Evolutionary conservation across 1,284 basidiomycete genomes (phyloP), one percentile per base, ranked within the genome.

Genomic region (Pholiota adiposa): DNA sequence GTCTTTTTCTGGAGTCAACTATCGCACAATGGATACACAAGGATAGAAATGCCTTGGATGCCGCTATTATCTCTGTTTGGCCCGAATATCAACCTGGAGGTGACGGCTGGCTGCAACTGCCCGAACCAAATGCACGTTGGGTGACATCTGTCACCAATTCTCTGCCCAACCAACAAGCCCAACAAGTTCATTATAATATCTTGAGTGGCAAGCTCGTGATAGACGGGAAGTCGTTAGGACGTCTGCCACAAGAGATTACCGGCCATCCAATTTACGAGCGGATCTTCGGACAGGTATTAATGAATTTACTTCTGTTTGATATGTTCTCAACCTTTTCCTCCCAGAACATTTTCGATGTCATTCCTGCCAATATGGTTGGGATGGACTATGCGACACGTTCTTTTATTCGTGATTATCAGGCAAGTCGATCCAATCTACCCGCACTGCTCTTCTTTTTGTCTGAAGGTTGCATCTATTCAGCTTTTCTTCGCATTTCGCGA

Each of bases 181-280:
- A 74, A 29, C 25, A 11, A 5, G 68, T 84, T 0, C 72, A 78
- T 57, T 62, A 78, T 16, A 74, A 85, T 55, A 36, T 83, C 1
- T 60, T 83, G 4, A 65, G 73, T 34, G 83, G 82, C 7, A 59
- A 63, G 7, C 69, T 85, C 4, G 67, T 82, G 5, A 71, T 84
- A 6, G 66, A 79, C 46, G 82, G 79, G 0, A 73, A 73, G 50
- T 70, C 75, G 1, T 53, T 81, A 3, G 74, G 75, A 5, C 72
- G 73, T 21, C 69, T 84, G 11, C 78, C 80, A 0, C 51, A 36
- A 0, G 58, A 65, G 0, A 77, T 82, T 36, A 38, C 71, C 0
- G 34, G 29, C 0, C 74, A 81, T 63, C 41, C 70, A 0, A 66
- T 70, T 0, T 83, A 77, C 44, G 21, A 29, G 1, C 64, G 71